Evolutionary conservation across 352 stramenopile species (phyloP).

Genomic region (Phytophthora nicotianae): DNA sequence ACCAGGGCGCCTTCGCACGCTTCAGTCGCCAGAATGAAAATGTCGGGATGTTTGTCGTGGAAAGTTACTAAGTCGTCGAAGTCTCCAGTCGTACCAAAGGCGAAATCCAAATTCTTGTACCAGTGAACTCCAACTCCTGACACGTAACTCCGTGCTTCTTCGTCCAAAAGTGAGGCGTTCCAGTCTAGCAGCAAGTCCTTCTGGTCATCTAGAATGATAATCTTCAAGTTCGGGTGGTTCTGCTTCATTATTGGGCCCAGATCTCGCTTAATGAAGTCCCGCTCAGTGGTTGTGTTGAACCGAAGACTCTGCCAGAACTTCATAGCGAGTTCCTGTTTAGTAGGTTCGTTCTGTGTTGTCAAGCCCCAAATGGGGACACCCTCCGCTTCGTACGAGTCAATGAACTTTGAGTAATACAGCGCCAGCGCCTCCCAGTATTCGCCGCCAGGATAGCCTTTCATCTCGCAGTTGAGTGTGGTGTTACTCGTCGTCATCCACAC

Average conservation of each 20-base stretch:
- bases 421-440: constrained; percentile 66
- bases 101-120: constrained; percentile 76
- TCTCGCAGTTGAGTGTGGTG: constrained; percentile 47
- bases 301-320: constrained; percentile 61
- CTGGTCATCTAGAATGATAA: constrained; percentile 83
- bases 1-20: constrained; percentile 64
- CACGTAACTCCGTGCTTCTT: constrained; percentile 64
- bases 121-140: constrained; percentile 88
- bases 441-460: constrained; percentile 39
- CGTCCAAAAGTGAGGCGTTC: constrained; percentile 48
- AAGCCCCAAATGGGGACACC: constrained; percentile 69
- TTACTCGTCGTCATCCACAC: constrained; percentile 81
- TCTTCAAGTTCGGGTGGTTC: constrained; percentile 73
- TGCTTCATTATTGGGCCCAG: constrained; percentile 61
- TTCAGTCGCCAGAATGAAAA: constrained; percentile 88
- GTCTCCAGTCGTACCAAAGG: constrained; percentile 44
- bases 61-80: constrained; percentile 60
- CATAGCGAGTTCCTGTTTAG: constrained; percentile 36
- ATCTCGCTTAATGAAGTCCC: constrained; percentile 70
- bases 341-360: constrained; percentile 82
- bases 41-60: constrained; percentile 58
- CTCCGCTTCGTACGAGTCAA: constrained; percentile 67
- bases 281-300: constrained; percentile 35
- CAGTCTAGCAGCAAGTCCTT: constrained; percentile 57
- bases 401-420: constrained; percentile 83